Evolutionary conservation across 345 rosid genomes (phyloP).

Genomic region (Erucastrum elatum): DNA sequence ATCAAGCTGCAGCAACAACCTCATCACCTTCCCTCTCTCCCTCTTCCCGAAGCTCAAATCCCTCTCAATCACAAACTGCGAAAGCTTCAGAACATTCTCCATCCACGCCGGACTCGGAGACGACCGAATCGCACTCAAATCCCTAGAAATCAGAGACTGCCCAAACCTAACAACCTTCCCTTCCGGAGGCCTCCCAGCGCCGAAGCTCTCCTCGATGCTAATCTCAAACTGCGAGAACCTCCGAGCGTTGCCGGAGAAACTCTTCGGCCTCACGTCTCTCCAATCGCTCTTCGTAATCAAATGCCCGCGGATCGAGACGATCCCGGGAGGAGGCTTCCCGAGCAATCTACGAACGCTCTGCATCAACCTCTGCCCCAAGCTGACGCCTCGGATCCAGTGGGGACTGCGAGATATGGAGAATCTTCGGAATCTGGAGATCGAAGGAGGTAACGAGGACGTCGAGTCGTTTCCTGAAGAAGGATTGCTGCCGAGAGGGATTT

Average conservation of each 20-base stretch:
- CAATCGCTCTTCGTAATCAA: constrained; percentile 30
- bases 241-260: constrained; percentile 40
- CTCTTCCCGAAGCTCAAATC: constrained; percentile 38
- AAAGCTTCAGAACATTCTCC: constrained; percentile 30
- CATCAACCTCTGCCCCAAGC: constrained; percentile 37
- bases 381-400: constrained; percentile 37
- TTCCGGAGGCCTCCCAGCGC: constrained; percentile 36
- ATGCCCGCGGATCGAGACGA: constrained; percentile 35
- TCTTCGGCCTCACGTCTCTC: constrained; percentile 40
- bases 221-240: constrained; percentile 42
- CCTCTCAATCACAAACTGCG: constrained; percentile 37
- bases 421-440: constrained; percentile 41
- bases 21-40: constrained; percentile 29
- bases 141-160: constrained; percentile 40
- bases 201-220: constrained; percentile 39
- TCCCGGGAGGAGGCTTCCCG: constrained; percentile 44
- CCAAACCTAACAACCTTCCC: constrained; percentile 38
- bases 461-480: constrained; percentile 45
- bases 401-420: constrained; percentile 36
- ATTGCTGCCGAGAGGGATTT: constrained; percentile 35
- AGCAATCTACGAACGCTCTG: constrained; percentile 32
- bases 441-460: constrained; percentile 31
- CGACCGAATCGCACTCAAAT: constrained; percentile 29
- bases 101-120: constrained; percentile 37
- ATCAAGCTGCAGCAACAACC: constrained; percentile 39